Conservation (phyloP, 768 basidiomycete species). For the Pulveroboletus sp. region DNA sequence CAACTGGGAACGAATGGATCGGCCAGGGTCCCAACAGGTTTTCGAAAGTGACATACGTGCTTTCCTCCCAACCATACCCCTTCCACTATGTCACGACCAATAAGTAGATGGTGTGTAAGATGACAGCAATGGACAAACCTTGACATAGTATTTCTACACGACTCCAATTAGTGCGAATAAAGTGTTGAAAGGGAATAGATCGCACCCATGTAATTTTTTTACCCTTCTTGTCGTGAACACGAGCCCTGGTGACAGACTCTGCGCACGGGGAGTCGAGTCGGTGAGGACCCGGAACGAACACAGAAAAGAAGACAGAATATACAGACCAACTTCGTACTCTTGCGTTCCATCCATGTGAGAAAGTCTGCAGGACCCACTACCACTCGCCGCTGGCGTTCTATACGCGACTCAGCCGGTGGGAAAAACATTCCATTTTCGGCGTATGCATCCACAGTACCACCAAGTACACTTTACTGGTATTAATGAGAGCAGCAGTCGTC, state of each 20-base stretch:
- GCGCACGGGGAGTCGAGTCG: slow-evolving; percentile 1
- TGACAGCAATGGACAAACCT: slow-evolving; percentile 36
- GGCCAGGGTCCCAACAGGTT: neutral
- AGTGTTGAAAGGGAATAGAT: slow-evolving; percentile 3
- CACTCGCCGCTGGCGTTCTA: neutral
- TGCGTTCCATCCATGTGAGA: slow-evolving; percentile 34
- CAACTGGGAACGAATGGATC: slow-evolving; percentile 41
- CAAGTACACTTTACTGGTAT: too few species aligned
- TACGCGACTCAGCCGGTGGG: slow-evolving; percentile 4
- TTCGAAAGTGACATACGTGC: slow-evolving; percentile 46
- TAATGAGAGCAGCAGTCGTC: neutral
- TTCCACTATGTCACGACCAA: slow-evolving; percentile 47
- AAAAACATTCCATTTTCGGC: slow-evolving; percentile 17
- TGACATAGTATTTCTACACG: slow-evolving; percentile 51
- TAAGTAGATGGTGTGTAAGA: slow-evolving; percentile 1
- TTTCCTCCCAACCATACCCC: slow-evolving; percentile 47
- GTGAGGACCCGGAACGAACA: neutral
- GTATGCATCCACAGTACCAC: too few species aligned
- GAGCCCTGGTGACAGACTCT: slow-evolving; percentile 55
- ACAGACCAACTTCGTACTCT: slow-evolving; percentile 69
- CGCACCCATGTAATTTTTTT: slow-evolving; percentile 50
- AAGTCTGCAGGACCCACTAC: slow-evolving; percentile 7
- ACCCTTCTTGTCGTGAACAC: slow-evolving; percentile 42
- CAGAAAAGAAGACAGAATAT: neutral
- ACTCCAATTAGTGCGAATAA: slow-evolving; percentile 11